Evolutionary conservation across 768 basidiomycete species (phyloP).

Genomic region (Mycena rosella): DNA sequence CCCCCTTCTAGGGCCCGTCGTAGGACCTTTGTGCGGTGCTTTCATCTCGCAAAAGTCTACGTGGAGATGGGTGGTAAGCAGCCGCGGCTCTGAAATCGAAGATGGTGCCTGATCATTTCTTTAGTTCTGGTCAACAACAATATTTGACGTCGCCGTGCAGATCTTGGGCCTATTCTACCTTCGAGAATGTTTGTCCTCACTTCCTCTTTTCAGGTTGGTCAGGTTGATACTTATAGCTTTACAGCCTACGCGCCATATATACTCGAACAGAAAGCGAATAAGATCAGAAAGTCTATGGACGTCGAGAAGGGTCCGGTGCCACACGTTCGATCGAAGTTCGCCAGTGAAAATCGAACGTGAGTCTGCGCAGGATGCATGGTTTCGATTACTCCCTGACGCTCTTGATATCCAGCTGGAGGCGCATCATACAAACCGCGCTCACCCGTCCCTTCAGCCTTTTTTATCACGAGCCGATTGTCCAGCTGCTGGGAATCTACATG

Average conservation of each 20-base stretch:
- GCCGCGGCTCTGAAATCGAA: too few species aligned
- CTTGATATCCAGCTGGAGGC: constrained; percentile 52
- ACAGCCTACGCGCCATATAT: constrained; percentile 60
- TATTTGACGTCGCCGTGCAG: constrained; percentile 68
- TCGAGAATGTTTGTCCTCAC: constrained; percentile 66
- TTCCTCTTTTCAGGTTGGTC: neutral
- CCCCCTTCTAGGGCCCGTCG: constrained; percentile 73
- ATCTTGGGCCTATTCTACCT: constrained; percentile 67
- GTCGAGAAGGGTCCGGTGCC: constrained; percentile 56
- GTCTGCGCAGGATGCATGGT: neutral
- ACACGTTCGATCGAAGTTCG: constrained; percentile 61
- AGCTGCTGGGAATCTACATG: constrained; percentile 76
- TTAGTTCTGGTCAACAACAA: constrained; percentile 74
- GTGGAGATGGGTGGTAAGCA: constrained; percentile 34
- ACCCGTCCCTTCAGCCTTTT: constrained; percentile 78
- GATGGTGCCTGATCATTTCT: neutral
- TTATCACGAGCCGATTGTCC: constrained; percentile 71
- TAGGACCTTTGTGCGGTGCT: constrained; percentile 73
- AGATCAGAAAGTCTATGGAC: constrained; percentile 59
- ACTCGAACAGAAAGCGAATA: constrained; percentile 64
- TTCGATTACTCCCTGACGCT: neutral
- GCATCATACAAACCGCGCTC: constrained; percentile 65
- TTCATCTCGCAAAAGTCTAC: constrained; percentile 42
- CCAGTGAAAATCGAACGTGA: constrained; percentile 48
- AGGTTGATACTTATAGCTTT: constrained; percentile 42